These are phyloP conservation scores for Xylariaceae sp. DNA, from an alignment of 2,329 filamentous ascomycete species.

Conservation along the genomic window DNA sequence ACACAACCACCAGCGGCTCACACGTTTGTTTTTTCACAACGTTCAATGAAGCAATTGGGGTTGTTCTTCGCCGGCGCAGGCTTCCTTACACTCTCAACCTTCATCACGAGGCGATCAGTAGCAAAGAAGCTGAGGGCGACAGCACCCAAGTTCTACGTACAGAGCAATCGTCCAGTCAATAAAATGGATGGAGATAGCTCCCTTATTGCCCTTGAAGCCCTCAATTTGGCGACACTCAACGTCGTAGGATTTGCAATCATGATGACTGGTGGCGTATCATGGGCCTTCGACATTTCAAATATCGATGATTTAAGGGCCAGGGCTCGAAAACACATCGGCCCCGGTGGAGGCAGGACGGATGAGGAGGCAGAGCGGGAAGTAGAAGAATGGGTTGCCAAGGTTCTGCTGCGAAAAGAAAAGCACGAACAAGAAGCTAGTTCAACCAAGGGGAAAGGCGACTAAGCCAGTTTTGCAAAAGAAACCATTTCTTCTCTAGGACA, in stretches of 20 bases:
- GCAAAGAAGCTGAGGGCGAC: slow-evolving; percentile 65
- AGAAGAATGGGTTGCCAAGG: slow-evolving; percentile 65
- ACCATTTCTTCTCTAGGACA: no score
- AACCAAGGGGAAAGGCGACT: neutral
- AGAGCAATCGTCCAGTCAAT: slow-evolving; percentile 55
- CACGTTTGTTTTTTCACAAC: slow-evolving; percentile 49
- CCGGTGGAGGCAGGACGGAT: slow-evolving; percentile 45
- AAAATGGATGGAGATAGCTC: slow-evolving; percentile 65
- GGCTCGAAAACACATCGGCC: slow-evolving; percentile 52
- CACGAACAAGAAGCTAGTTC: slow-evolving; percentile 41
- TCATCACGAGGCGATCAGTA: slow-evolving; percentile 75
- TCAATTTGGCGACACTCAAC: slow-evolving; percentile 88
- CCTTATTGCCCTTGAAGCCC: slow-evolving; percentile 79
- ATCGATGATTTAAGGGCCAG: slow-evolving; percentile 67
- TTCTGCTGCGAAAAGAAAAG: slow-evolving; percentile 60
- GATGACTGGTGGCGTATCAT: slow-evolving; percentile 74
- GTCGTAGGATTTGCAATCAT: slow-evolving; percentile 79
- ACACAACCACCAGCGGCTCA: slow-evolving; percentile 23
- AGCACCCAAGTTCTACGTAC: slow-evolving; percentile 75
- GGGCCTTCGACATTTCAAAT: slow-evolving; percentile 77
- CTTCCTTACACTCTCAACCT: slow-evolving; percentile 75
- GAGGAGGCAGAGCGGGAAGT: slow-evolving; percentile 65
- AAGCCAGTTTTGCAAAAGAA: no score
- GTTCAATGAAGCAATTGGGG: slow-evolving; percentile 67
- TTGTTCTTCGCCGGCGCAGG: slow-evolving; percentile 77